A percentile compares a stretch with the other conserved stretches of the same genome.
These are phyloP conservation scores for Castanea mollissima DNA, from an alignment of 306 rosid genomes.

Conservation along the genomic window DNA sequence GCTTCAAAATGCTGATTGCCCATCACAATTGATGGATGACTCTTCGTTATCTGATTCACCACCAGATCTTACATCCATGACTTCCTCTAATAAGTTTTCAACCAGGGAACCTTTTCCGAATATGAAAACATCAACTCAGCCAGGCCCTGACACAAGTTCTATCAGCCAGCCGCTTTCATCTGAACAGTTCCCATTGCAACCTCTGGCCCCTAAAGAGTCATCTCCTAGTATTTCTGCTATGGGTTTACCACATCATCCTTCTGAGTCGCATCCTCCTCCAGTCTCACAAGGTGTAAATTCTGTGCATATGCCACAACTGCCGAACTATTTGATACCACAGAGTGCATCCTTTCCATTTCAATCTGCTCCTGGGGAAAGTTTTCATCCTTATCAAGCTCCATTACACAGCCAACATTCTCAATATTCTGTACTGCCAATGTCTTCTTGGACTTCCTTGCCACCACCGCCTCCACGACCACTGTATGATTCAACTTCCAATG, in stretches of 20 bases:
- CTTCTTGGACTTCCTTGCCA: slow-evolving; percentile 54
- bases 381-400: slow-evolving; percentile 46
- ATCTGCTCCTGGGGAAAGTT: slow-evolving; percentile 37
- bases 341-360: slow-evolving; percentile 54
- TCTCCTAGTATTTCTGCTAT: slow-evolving; percentile 33
- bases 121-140: slow-evolving; percentile 34
- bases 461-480: slow-evolving; percentile 43
- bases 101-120: slow-evolving; percentile 29
- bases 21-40: slow-evolving; percentile 37
- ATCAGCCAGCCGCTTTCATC: slow-evolving; percentile 29
- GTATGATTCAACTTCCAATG: slow-evolving; percentile 38
- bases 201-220: slow-evolving; percentile 40
- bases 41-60: slow-evolving; percentile 29
- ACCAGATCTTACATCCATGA: slow-evolving; percentile 36
- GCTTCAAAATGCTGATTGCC: slow-evolving; percentile 33
- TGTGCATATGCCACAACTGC: slow-evolving; percentile 43
- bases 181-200: slow-evolving; percentile 37
- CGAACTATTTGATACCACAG: slow-evolving; percentile 42
- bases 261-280: slow-evolving; percentile 58
- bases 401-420: slow-evolving; percentile 47
- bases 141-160: slow-evolving; percentile 38
- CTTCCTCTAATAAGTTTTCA: slow-evolving; percentile 43
- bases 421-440: slow-evolving; percentile 39
- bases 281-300: slow-evolving; percentile 48
- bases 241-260: slow-evolving; percentile 33